These are phyloP conservation scores for Cylindricascospora bacillispora DNA, from an alignment of 1,139 yeast species.

Conservation along the genomic window DNA sequence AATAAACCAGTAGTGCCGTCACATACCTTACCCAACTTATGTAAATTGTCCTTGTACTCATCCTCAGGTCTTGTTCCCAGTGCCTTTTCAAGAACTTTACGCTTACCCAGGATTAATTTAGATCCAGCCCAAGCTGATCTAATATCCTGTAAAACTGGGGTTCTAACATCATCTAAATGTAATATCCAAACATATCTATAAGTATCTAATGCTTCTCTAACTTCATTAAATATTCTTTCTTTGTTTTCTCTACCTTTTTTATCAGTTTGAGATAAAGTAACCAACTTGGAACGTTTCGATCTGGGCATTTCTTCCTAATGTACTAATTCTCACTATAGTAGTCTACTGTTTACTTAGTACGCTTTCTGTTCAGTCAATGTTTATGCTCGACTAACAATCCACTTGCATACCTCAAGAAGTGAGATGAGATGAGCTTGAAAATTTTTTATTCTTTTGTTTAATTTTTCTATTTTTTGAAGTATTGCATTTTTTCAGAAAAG, in stretches of 20 bases:
- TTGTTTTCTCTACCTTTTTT: conserved; percentile 92
- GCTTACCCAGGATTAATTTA: conserved; percentile 77
- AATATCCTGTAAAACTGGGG: conserved; percentile 87
- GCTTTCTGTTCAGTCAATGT: too few species aligned
- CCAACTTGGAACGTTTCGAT: conserved; percentile 86
- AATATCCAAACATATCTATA: conserved; percentile 76
- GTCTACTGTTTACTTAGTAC: too few species aligned
- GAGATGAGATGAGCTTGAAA: conserved; percentile 10
- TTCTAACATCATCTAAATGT: conserved; percentile 83
- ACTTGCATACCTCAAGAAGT: too few species aligned
- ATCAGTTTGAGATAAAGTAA: conserved; percentile 92
- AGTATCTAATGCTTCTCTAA: conserved; percentile 67
- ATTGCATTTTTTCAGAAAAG: too few species aligned
- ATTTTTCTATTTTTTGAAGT: too few species aligned
- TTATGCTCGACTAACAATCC: too few species aligned
- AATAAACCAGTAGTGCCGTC: conserved; percentile 77
- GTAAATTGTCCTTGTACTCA: conserved; percentile 78
- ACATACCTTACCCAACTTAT: conserved; percentile 44
- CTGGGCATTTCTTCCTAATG: conserved; percentile 67
- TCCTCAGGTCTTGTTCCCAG: conserved; percentile 78
- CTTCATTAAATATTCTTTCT: conserved; percentile 80
- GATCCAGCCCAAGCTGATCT: conserved; percentile 90
- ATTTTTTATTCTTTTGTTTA: conserved; percentile 4
- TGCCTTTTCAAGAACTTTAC: conserved; percentile 86
- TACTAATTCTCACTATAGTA: too few species aligned